Evolutionary conservation across 345 rosid genomes (phyloP).

Genomic region (Eucalyptus virginea): DNA sequence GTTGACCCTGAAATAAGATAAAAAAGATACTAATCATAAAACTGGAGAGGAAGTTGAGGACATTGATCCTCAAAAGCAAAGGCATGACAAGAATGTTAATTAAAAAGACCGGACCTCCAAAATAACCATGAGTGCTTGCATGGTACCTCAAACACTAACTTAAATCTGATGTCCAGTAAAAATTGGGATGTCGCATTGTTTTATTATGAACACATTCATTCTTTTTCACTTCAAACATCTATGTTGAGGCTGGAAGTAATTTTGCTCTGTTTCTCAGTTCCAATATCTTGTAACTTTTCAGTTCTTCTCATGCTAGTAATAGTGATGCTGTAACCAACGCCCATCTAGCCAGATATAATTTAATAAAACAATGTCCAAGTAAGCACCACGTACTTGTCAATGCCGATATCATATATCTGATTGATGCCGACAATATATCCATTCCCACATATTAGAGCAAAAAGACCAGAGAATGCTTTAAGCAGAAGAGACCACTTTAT

Average conservation of each 20-base stretch:
- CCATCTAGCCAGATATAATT: not conserved
- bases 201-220: not conserved
- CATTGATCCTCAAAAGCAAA: not conserved
- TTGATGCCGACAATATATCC: constrained; percentile 99
- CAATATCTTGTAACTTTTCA: not conserved
- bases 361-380: not conserved
- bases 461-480: constrained; percentile 77
- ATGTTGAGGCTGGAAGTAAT: not conserved
- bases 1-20: constrained; percentile 57
- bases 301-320: not conserved
- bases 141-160: not conserved
- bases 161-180: not conserved
- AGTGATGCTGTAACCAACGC: not conserved
- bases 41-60: not conserved
- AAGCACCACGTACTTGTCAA: constrained; percentile 67
- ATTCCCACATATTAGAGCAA: constrained; percentile 90
- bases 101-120: not conserved
- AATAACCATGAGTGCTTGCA: not conserved
- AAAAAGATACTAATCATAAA: not conserved
- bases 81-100: not conserved
- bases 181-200: not conserved
- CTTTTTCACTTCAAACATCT: not conserved
- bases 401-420: constrained; percentile 92
- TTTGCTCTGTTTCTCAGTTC: not conserved
- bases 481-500: constrained; percentile 77